These are phyloP conservation scores for Rhodosporidiobolus sp. DNA, from an alignment of 768 basidiomycete species.

Conservation along the genomic window DNA sequence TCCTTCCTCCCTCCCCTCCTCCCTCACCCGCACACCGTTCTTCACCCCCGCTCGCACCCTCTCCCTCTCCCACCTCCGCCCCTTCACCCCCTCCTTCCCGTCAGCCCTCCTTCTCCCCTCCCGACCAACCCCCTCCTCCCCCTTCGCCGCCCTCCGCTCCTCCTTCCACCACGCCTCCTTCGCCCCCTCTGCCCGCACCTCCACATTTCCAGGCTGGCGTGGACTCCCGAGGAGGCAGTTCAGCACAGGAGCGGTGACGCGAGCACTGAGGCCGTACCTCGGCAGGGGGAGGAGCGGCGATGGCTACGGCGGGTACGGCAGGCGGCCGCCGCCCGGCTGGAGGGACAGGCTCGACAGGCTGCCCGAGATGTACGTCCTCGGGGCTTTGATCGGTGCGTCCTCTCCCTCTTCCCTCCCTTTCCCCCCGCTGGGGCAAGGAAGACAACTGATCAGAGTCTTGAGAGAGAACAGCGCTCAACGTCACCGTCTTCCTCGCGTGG, in stretches of 20 bases:
- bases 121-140: not conserved
- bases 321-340: not conserved
- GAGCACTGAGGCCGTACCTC: not conserved
- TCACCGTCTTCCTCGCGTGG: slow-evolving; percentile 25
- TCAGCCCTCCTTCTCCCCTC: not conserved
- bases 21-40: not conserved
- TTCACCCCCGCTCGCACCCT: not conserved
- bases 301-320: not conserved
- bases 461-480: slow-evolving; percentile 25
- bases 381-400: slow-evolving; percentile 13
- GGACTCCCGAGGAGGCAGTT: too few relatives aligned
- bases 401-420: not conserved
- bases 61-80: not conserved
- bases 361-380: slow-evolving; percentile 4
- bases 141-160: not conserved
- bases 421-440: too few relatives aligned
- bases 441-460: too few relatives aligned
- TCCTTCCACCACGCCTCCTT: not conserved
- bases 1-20: not conserved
- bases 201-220: not conserved
- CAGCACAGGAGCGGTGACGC: not conserved
- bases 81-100: too few relatives aligned
- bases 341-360: slow-evolving; percentile 8
- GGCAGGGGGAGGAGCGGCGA: not conserved
- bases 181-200: not conserved